Conservation (phyloP, 1,139 yeast genomes). For the Geotrichum europaeum region DNA sequence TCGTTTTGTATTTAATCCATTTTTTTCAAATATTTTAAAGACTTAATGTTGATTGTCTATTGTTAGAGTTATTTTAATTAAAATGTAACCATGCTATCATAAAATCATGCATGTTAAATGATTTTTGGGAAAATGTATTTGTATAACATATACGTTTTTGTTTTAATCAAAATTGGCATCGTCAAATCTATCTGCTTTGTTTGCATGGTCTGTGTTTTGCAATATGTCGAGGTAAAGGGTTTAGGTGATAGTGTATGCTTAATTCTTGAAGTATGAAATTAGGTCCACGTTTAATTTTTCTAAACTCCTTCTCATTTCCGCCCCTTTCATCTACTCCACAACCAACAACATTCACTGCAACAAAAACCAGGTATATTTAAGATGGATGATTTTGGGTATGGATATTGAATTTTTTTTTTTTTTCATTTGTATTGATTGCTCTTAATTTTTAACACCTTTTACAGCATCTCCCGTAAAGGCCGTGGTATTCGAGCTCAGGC, state of each 20-base stretch:
- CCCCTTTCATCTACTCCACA: not conserved
- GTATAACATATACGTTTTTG: too few relatives aligned
- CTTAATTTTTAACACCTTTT: not conserved
- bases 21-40: not conserved
- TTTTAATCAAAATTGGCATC: not conserved
- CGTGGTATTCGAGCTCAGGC: constrained; percentile 52
- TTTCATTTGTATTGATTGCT: not conserved
- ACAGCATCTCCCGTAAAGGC: constrained; percentile 28
- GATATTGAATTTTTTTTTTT: not conserved
- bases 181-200: not conserved
- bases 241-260: not conserved
- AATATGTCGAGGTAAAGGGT: too few relatives aligned
- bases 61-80: not conserved
- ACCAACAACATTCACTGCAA: not conserved
- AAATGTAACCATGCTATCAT: too few relatives aligned
- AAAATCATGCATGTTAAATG: not conserved
- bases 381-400: constrained; percentile 34
- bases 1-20: constrained; percentile 10
- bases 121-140: not conserved
- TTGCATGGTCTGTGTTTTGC: not conserved
- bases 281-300: not conserved
- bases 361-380: not conserved
- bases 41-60: not conserved
- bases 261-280: not conserved
- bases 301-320: not conserved